Conservation (phyloP, 306 rosid genomes). For the Crataegus laevigata region DNA sequence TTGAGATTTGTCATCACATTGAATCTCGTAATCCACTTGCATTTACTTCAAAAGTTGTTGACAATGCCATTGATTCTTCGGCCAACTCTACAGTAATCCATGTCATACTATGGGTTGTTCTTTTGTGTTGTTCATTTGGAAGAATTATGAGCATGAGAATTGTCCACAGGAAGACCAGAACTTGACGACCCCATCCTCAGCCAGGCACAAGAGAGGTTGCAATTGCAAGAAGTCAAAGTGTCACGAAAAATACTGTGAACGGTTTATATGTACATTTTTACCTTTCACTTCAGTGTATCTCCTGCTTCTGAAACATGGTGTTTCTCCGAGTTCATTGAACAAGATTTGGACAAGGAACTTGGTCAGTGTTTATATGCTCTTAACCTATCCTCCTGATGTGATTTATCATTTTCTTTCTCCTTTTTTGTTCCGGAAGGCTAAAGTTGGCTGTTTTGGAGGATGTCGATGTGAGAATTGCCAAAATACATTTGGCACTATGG, state of each 20-base stretch:
- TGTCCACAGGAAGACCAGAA: conserved; percentile 15
- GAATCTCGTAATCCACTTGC: conserved; percentile 27
- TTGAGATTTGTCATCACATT: neutral
- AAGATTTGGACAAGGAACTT: neutral
- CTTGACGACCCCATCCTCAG: conserved; percentile 3
- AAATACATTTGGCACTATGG: conserved; percentile 21
- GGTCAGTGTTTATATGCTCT: neutral
- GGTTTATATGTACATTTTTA: conserved; percentile 7
- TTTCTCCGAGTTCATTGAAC: neutral
- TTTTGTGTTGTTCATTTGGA: neutral
- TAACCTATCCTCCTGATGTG: neutral
- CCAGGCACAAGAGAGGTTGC: conserved; percentile 38
- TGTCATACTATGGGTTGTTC: neutral
- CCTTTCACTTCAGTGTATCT: neutral
- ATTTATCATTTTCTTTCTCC: neutral
- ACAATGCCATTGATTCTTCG: conserved; percentile 1
- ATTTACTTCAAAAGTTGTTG: conserved; percentile 22
- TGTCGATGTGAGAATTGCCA: conserved; percentile 32
- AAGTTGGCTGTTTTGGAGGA: conserved; percentile 23
- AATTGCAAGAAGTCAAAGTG: conserved; percentile 34
- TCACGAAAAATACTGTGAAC: conserved; percentile 22
- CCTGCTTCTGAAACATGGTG: neutral
- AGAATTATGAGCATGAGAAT: conserved; percentile 4
- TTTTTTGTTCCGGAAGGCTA: conserved; percentile 7
- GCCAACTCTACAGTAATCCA: conserved; percentile 14